Conservation (phyloP, 164 flowering plant genomes). For the Nymphaea thermarum region DNA sequence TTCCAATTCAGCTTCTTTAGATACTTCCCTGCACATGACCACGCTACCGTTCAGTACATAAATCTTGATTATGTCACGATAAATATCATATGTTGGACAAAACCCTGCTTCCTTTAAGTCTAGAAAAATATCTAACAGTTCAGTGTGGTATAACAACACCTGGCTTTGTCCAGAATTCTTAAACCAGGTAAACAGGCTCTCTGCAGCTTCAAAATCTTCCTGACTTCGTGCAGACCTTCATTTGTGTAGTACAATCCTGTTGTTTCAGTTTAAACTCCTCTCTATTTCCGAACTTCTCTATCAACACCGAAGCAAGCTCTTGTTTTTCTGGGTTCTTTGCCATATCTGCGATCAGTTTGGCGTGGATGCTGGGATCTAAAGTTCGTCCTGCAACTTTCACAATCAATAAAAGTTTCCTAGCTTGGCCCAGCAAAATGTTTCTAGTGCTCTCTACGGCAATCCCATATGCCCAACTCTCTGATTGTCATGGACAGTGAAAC, state of each 20-base stretch:
- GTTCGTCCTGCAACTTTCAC: conserved; percentile 40
- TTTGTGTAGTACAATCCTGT: conserved; percentile 70
- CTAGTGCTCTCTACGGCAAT: conserved; percentile 64
- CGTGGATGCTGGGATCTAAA: conserved; percentile 62
- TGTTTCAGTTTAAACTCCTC: conserved; percentile 56
- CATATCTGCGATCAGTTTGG: conserved; percentile 56
- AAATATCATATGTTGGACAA: conserved; percentile 64
- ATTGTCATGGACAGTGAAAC: conserved; percentile 84
- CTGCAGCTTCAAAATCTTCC: conserved; percentile 60
- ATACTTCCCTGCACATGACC: conserved; percentile 61
- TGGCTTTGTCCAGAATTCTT: conserved; percentile 37
- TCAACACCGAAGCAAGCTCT: conserved; percentile 25
- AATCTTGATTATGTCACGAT: conserved; percentile 42
- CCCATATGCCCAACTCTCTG: conserved; percentile 88
- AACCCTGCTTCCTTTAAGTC: conserved; percentile 76
- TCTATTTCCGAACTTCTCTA: conserved; percentile 71
- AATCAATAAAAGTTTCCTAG: conserved; percentile 50
- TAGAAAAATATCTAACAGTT: conserved; percentile 55
- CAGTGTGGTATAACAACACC: conserved; percentile 77
- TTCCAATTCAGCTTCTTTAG: conserved; percentile 58
- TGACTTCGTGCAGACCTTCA: conserved; percentile 64
- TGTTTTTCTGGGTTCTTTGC: conserved; percentile 71
- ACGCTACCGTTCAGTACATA: conserved; percentile 51
- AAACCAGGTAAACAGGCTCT: conserved; percentile 63
- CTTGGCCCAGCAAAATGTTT: conserved; percentile 81